These are phyloP conservation scores for Tetrapyrgos nigripes DNA, from an alignment of 1,284 basidiomycete species.

Conservation along the genomic window DNA sequence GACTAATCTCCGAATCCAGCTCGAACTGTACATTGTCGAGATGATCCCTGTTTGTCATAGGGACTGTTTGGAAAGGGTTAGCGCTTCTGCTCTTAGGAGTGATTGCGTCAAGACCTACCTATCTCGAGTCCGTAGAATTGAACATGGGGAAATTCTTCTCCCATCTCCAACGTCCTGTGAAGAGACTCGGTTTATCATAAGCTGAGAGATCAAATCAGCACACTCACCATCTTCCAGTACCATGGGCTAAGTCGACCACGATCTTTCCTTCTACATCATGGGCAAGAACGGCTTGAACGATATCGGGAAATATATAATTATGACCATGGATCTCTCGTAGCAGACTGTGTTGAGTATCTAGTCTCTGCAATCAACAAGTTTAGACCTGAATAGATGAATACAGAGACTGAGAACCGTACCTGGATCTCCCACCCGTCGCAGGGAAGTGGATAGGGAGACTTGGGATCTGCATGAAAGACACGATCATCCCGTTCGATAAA, in stretches of 20 bases:
- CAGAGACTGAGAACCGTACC: constrained; percentile 42
- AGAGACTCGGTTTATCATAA: constrained; percentile 24
- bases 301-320: constrained; percentile 58
- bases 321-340: constrained; percentile 53
- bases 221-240: constrained; percentile 71
- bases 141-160: constrained; percentile 63
- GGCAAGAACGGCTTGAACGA: constrained; percentile 54
- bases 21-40: constrained; percentile 66
- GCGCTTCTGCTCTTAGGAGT: neutral
- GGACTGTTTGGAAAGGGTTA: constrained; percentile 50
- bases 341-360: constrained; percentile 54
- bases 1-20: constrained; percentile 60
- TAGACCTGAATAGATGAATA: too few species aligned
- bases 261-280: constrained; percentile 42
- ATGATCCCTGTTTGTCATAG: constrained; percentile 69
- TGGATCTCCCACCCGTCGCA: constrained; percentile 68
- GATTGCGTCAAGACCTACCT: constrained; percentile 44
- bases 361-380: constrained; percentile 60
- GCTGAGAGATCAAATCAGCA: constrained; percentile 25
- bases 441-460: constrained; percentile 67
- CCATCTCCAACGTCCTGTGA: constrained; percentile 76
- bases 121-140: constrained; percentile 75
- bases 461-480: constrained; percentile 65
- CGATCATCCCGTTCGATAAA: constrained; percentile 62
- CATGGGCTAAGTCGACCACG: constrained; percentile 75